These are phyloP conservation scores for Globisporangium rhizosaccharum DNA, from an alignment of 352 stramenopile genomes.

Conservation along the genomic window DNA sequence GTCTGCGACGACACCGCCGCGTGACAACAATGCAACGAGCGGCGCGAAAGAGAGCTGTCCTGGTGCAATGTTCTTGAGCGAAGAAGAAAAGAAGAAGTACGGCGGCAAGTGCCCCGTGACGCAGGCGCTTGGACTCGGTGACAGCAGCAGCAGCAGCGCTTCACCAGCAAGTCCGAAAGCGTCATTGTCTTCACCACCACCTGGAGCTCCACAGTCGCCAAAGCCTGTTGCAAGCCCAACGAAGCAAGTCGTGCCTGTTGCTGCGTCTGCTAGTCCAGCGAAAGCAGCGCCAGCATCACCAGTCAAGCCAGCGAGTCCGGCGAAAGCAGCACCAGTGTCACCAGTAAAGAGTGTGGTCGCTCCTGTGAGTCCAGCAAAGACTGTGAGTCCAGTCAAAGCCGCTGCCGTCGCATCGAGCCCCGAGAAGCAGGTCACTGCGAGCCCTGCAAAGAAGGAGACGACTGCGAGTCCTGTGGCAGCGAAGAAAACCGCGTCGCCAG, in stretches of 20 bases:
- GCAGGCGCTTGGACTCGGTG: conserved; percentile 20
- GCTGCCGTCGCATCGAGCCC: conserved; percentile 4
- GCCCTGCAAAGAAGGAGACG: background rate
- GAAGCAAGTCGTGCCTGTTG: conserved; percentile 2
- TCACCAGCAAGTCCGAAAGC: conserved; percentile 11
- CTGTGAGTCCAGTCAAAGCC: conserved; percentile 1
- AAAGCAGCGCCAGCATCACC: background rate
- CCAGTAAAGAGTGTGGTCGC: background rate
- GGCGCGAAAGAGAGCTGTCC: conserved; percentile 15
- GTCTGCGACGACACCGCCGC: conserved; percentile 1
- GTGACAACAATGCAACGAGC: background rate
- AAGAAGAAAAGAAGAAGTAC: conserved; percentile 27
- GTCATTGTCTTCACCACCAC: background rate
- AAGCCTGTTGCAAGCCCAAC: conserved; percentile 2
- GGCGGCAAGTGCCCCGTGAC: conserved; percentile 38
- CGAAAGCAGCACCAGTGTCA: conserved; percentile 1
- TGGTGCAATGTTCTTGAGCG: conserved; percentile 22
- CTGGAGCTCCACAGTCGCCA: background rate
- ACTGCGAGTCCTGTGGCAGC: background rate
- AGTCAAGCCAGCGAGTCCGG: conserved; percentile 7
- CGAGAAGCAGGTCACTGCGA: conserved; percentile 1
- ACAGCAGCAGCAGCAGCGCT: background rate
- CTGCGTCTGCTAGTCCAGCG: conserved; percentile 3
- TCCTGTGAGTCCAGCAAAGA: background rate
- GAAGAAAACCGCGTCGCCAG: conserved; percentile 3